Conservation (phyloP, 257 asterid genomes). For the Paraleonurus japonicus region DNA sequence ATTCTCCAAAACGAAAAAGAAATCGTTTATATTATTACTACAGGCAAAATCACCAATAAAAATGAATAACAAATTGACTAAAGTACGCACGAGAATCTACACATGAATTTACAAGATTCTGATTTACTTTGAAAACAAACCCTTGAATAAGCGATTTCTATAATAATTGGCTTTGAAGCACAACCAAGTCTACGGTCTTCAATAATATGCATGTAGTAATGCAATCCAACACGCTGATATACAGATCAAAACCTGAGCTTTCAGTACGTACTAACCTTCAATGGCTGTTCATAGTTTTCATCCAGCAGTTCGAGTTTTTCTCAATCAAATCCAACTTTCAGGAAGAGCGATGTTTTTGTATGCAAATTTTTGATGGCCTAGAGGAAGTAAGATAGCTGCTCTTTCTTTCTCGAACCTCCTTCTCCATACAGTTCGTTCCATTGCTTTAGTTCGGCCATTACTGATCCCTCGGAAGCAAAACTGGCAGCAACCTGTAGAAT, state of each 20-base stretch:
- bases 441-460: conserved; percentile 84
- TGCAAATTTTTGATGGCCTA: conserved; percentile 34
- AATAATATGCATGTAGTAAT: background rate
- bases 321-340: background rate
- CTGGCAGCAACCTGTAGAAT: conserved; percentile 83
- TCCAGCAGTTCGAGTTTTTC: background rate
- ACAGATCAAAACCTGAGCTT: background rate
- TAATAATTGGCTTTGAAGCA: background rate
- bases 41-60: conserved; percentile 1
- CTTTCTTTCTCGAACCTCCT: conserved; percentile 82
- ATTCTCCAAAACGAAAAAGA: conserved; percentile 23
- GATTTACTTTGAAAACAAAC: background rate
- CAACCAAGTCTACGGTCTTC: background rate
- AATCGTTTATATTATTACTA: background rate
- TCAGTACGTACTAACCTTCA: conserved; percentile 5
- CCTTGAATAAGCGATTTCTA: background rate
- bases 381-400: conserved; percentile 78
- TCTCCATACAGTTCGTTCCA: conserved; percentile 89
- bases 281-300: background rate
- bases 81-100: background rate
- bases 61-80: conserved; percentile 22
- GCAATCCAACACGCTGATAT: conserved; percentile 13
- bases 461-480: conserved; percentile 83
- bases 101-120: conserved; percentile 28
- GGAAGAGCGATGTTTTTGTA: background rate